Evolutionary conservation across 169 alveolate species (phyloP).

Genomic region (Cryptosporidium meleagridis): DNA sequence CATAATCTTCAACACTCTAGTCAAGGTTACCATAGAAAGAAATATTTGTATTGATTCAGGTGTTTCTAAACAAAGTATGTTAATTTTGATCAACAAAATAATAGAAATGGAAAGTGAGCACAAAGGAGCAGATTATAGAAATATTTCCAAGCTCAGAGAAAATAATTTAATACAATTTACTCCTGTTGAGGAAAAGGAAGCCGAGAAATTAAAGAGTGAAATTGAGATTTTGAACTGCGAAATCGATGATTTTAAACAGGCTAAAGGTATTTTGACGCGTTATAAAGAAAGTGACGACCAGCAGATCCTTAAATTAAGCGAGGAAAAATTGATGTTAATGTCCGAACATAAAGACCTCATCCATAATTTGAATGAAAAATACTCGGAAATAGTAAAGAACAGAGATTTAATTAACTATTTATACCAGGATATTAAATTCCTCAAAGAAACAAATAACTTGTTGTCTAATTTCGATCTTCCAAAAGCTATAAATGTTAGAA

Average conservation of each 20-base stretch:
- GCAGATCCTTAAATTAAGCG: conserved; percentile 4
- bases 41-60: neutral
- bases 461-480: neutral
- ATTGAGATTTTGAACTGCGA: conserved; percentile 4
- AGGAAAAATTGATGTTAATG: conserved; percentile 31
- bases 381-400: neutral
- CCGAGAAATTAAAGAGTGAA: neutral
- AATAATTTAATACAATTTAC: neutral
- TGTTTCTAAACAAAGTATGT: conserved; percentile 1
- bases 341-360: conserved; percentile 35
- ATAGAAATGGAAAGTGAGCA: neutral
- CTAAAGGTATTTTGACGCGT: neutral
- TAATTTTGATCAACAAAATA: neutral
- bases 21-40: neutral
- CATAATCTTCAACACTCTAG: conserved; percentile 31
- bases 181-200: neutral
- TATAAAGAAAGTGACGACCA: conserved; percentile 6
- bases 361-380: neutral
- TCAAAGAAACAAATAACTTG: conserved; percentile 39
- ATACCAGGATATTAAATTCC: conserved; percentile 36
- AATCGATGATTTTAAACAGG: conserved; percentile 1
- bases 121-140: neutral
- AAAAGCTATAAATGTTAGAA: neutral
- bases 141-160: neutral
- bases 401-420: conserved; percentile 12